Evolutionary conservation across 1,284 basidiomycete genomes (phyloP).

Genomic region (Ganoderma lingzhi): DNA sequence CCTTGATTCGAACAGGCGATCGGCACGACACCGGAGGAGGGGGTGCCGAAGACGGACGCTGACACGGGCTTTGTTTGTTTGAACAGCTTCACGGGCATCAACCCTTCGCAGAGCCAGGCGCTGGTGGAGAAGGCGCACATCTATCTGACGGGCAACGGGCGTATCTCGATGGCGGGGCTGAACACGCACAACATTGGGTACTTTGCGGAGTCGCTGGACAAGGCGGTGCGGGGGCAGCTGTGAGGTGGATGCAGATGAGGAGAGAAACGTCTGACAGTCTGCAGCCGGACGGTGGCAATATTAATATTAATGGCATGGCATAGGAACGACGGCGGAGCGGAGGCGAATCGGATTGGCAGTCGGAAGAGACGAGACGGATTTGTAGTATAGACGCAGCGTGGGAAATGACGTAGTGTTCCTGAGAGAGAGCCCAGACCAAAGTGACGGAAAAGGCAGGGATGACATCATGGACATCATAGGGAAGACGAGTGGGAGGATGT

Average conservation of each 20-base stretch:
- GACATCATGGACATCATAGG: constrained; percentile 33
- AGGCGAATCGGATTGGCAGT: constrained; percentile 4
- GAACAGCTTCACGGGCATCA: constrained; percentile 82
- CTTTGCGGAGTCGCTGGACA: constrained; percentile 81
- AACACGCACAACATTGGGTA: constrained; percentile 80
- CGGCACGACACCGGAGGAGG: background rate
- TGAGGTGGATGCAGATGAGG: constrained; percentile 36
- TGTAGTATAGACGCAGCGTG: constrained; percentile 31
- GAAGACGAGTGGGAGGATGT: constrained; percentile 25
- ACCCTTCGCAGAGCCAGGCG: constrained; percentile 70
- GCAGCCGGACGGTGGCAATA: background rate
- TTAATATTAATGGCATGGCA: background rate
- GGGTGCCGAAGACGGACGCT: constrained; percentile 3
- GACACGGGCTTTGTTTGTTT: constrained; percentile 30
- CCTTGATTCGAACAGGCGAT: background rate
- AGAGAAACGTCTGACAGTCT: background rate
- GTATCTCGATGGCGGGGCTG: constrained; percentile 89
- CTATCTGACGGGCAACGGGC: constrained; percentile 88
- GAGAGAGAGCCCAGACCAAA: constrained; percentile 24
- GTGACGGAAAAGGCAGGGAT: constrained; percentile 24
- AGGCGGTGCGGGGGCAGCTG: constrained; percentile 66
- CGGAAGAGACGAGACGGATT: background rate
- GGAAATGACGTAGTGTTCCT: constrained; percentile 39
- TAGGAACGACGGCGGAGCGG: constrained; percentile 4
- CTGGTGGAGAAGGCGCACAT: constrained; percentile 85